Base-by-base conservation (phyloP, 495 filamentous ascomycete genomes). In the Neurospora sp. region DNA sequence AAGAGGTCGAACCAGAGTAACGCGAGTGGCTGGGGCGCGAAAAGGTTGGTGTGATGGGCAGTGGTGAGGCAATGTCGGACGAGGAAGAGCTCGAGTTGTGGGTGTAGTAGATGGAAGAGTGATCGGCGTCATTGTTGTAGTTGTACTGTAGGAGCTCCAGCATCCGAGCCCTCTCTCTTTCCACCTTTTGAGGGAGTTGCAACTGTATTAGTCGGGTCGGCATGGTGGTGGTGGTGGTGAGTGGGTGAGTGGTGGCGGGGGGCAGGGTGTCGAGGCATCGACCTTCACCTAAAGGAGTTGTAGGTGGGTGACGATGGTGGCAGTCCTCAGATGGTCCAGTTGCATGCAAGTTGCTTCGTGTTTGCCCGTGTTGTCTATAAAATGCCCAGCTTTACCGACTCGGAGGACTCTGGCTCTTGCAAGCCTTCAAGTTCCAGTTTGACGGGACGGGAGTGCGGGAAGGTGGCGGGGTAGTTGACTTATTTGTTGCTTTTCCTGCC, bases 31-130 rank as follows among this genome's bases (percentile, higher is more conserved):
- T 84, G 71, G 85, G 87, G 74, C 82, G 77, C 44, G 88, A 89
- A 75, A 90, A 90, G 27, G 87, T 89, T 39, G 90, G 88, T 40
- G 89, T 88, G 54, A 88, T 82, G 18, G 90, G 89, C 39, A 89
- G 88, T 18, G 88, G 89, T 37, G 88, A 88, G 41, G 89, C 77
- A 62, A 85, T 75, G 73, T 89, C 89, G 11, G 90, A 91, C 38
- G 86, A 84, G 42, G 86, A 88, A 9, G 54, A 62, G 54, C 54
- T 62, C 27, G 87, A 87, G 76, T 84, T 84, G 70, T 80, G 78
- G 44, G 77, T 79, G 74, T 81, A 80, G 72, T 79, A 79, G 69
- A 75, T 70, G 41, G 73, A 76, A 31, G 73, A 18, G 39, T 75
- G 75, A 6, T 81, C 79, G 62, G 78, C 78, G 62, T 35, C 35